Base-by-base conservation (phyloP, 1,284 basidiomycete species). In the Tylopilus sp. region DNA sequence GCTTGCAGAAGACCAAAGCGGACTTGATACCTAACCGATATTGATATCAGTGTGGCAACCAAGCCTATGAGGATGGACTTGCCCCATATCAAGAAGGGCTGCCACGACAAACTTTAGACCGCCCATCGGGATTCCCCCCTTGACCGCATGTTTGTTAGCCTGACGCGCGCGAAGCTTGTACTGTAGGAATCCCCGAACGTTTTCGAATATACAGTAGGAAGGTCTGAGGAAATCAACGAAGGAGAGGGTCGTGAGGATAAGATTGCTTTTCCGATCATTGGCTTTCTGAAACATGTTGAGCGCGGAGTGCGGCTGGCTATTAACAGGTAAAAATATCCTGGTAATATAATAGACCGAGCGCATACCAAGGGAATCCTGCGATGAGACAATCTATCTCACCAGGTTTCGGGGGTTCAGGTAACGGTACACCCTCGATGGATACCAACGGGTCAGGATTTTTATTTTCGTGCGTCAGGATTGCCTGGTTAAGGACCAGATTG, bases 281-380 rank as follows among this genome's bases (percentile, higher is more conserved):
- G 83, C 84, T 60, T 78, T 83, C 57, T 83, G 84, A 69, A 77
- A 89, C 82, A 85, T 87, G 67, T 91, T 91, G 22, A 89, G 71
- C 57, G 81, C 66, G 63, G 88, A 84, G 80, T 91, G 81, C 66
- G 84, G 80, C 79, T 90, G 84, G 74, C 89, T 89, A 61, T 58
- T 26, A 12, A 38, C 36, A 10, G 38, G 44, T 74, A 44, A 67
- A 24, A 13, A 33, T 6, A 66, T 53, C 7, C 38, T 15, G 36
- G 65, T 32, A 57, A 47, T 6, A 36, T 39, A 33, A 44, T 22
- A 36, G 13, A 29, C 22, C n/a, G 26, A 36, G 6, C 6, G 9
- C 62, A 59, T 75, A 90, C 92, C 93, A 94, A 58, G 92, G 92
- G 70, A 94, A 91, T 0, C 93, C 92, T 16, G 89, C 85, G 22